These are phyloP conservation scores for Corylus americana DNA, from an alignment of 306 rosid genomes.

Conservation along the genomic window DNA sequence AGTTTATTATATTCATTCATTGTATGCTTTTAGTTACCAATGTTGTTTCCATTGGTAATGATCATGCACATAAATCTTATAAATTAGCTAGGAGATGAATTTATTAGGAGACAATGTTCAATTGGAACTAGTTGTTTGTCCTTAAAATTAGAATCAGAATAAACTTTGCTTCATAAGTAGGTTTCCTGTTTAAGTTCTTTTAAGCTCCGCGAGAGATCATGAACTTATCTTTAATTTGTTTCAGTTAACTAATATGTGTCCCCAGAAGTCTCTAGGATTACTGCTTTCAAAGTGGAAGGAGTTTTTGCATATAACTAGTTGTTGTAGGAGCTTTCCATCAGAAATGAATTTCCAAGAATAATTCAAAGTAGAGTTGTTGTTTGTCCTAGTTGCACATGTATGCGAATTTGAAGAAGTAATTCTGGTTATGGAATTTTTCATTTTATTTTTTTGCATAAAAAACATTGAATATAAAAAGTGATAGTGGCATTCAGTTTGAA, in stretches of 20 bases:
- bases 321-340: background rate
- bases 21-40: background rate
- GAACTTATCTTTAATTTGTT: background rate
- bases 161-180: background rate
- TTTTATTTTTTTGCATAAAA: background rate
- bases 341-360: background rate
- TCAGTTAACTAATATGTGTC: background rate
- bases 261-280: background rate
- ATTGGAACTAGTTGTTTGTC: too few relatives aligned
- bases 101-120: background rate
- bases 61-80: background rate
- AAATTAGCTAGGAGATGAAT: background rate
- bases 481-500: background rate
- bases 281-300: background rate
- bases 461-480: background rate
- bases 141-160: background rate
- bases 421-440: background rate
- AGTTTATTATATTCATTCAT: background rate
- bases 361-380: background rate
- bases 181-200: background rate
- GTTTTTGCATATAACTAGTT: background rate
- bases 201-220: background rate
- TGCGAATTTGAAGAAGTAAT: background rate
- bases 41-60: background rate
- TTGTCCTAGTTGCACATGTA: background rate